phyloP scores from a whole-genome alignment of 106 monocot genomes.

The Xerophyta viscosa region DNA sequence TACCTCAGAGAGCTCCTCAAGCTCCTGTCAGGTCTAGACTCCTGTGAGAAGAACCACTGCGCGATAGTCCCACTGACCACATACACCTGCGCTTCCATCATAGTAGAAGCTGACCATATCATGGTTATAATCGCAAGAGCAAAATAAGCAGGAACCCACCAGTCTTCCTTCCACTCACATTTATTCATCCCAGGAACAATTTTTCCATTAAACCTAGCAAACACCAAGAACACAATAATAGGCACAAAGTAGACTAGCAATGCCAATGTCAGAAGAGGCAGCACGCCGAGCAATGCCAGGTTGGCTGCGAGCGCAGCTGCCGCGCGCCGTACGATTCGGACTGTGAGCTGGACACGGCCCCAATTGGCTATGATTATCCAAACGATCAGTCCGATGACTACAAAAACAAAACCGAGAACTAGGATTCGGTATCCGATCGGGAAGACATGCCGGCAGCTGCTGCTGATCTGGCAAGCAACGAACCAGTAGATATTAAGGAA shows the following conservation, averaged over 20 bases:
- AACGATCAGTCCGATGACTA: slow-evolving; percentile 39
- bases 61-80: slow-evolving; percentile 82
- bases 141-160: slow-evolving; percentile 81
- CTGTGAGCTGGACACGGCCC: slow-evolving; percentile 62
- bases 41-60: slow-evolving; percentile 79
- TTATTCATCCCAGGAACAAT: slow-evolving; percentile 35
- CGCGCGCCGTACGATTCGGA: slow-evolving; percentile 46
- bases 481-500: slow-evolving; percentile 86
- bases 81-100: slow-evolving; percentile 74
- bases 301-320: slow-evolving; percentile 50
- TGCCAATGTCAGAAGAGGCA: slow-evolving; percentile 38
- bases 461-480: slow-evolving; percentile 42
- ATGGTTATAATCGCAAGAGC: slow-evolving; percentile 64
- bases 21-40: slow-evolving; percentile 29
- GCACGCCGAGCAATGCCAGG: slow-evolving; percentile 33
- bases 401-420: slow-evolving; percentile 52
- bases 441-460: slow-evolving; percentile 29
- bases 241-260: slow-evolving; percentile 38
- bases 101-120: slow-evolving; percentile 57
- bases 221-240: slow-evolving; percentile 67
- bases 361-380: slow-evolving; percentile 77
- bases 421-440: slow-evolving; percentile 65
- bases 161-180: slow-evolving; percentile 72
- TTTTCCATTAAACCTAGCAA: slow-evolving; percentile 58
- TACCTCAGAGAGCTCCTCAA: slow-evolving; percentile 80